Conservation (phyloP, 805 yeast species). For the Cyberlindnera euphorbiiphila region DNA sequence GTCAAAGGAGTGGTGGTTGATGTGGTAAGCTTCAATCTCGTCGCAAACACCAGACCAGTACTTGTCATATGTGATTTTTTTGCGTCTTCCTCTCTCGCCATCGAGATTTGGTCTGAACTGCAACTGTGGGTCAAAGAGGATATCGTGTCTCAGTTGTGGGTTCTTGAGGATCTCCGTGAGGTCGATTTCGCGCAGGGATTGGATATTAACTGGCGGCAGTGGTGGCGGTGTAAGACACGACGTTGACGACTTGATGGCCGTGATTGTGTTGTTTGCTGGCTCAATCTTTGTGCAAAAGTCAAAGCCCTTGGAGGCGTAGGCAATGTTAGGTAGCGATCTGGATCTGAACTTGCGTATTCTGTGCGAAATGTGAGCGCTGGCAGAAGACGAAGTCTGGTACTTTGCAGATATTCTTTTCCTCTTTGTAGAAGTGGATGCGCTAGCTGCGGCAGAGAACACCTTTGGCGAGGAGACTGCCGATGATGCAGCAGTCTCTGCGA, state of each 20-base stretch:
- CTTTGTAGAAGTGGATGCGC: constrained; percentile 7
- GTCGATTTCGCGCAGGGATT: constrained; percentile 80
- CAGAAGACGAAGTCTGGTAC: constrained; percentile 1
- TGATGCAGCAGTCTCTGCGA: constrained; percentile 9
- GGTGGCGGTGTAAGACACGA: constrained; percentile 37
- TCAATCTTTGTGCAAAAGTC: constrained; percentile 18
- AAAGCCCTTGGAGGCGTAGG: constrained; percentile 15
- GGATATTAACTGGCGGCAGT: constrained; percentile 80
- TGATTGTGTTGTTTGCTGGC: neutral
- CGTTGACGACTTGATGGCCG: constrained; percentile 1
- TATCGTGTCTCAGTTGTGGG: constrained; percentile 91
- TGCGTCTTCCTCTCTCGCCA: constrained; percentile 83
- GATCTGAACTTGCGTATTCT: constrained; percentile 27
- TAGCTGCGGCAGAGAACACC: constrained; percentile 1
- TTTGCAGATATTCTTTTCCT: constrained; percentile 8
- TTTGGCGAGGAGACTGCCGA: constrained; percentile 9
- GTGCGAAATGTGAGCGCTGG: constrained; percentile 1
- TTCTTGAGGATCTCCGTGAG: constrained; percentile 83
- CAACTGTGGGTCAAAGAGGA: constrained; percentile 84
- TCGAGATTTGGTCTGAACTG: constrained; percentile 90
- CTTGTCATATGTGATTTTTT: constrained; percentile 68
- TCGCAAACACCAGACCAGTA: constrained; percentile 77
- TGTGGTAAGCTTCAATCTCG: constrained; percentile 51
- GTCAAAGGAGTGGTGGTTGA: constrained; percentile 24
- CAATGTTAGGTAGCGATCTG: constrained; percentile 27